Percentiles rank a stretch among this genome's conserved stretches.
Evolutionary conservation across 108 stramenopile species (phyloP).

Genomic region (Nannochloropsis salina): DNA sequence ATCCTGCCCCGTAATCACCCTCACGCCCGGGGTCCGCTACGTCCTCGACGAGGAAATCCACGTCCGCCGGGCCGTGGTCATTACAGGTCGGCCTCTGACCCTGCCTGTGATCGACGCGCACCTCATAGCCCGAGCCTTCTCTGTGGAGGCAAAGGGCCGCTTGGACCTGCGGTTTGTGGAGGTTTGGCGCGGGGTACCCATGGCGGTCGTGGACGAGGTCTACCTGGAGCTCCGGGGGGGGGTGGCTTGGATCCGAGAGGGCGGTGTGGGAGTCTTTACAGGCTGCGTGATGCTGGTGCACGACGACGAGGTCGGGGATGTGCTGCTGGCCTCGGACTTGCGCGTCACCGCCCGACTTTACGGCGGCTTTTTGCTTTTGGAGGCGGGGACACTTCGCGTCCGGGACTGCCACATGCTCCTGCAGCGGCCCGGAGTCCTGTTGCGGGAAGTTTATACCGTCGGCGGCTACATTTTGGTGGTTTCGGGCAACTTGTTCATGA

Average conservation of each 20-base stretch:
- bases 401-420: neutral
- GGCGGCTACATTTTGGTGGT: neutral
- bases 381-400: neutral
- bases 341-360: neutral
- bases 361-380: neutral
- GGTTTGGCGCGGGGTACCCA: neutral
- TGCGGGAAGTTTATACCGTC: neutral
- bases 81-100: neutral
- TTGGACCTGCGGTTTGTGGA: neutral
- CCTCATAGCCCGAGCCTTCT: neutral
- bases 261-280: neutral
- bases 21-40: neutral
- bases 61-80: neutral
- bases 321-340: neutral
- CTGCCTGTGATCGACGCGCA: neutral
- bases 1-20: neutral
- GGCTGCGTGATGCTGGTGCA: neutral
- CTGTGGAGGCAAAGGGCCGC: neutral
- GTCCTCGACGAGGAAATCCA: neutral
- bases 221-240: neutral
- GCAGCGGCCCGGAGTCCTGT: neutral
- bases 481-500: neutral
- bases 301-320: neutral
- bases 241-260: neutral
- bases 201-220: neutral